phyloP scores from a whole-genome alignment of 169 alveolate species.

The Cryptosporidium andersoni region DNA sequence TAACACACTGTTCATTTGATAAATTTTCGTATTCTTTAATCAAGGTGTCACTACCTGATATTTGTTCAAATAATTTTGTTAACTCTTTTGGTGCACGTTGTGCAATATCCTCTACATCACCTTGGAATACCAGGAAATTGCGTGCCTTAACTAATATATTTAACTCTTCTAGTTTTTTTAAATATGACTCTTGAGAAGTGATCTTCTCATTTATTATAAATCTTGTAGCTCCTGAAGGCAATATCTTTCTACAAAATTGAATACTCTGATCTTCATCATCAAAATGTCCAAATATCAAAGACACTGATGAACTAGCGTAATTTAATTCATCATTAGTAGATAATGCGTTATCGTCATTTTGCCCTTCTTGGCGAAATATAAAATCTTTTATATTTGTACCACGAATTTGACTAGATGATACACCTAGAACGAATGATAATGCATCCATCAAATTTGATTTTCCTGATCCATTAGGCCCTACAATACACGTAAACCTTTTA shows the following conservation, averaged over 20 bases:
- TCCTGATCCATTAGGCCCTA: slow-evolving; percentile 90
- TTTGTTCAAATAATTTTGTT: slow-evolving; percentile 85
- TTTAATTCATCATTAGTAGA: slow-evolving; percentile 56
- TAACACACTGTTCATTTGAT: slow-evolving; percentile 60
- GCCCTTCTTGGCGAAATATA: slow-evolving; percentile 81
- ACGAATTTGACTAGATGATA: slow-evolving; percentile 83
- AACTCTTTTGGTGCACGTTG: slow-evolving; percentile 86
- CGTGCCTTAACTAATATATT: slow-evolving; percentile 78
- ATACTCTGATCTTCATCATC: slow-evolving; percentile 76
- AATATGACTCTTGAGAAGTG: slow-evolving; percentile 78
- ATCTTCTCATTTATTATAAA: slow-evolving; percentile 82
- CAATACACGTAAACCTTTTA: slow-evolving; percentile 83
- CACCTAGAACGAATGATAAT: slow-evolving; percentile 84
- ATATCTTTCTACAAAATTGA: slow-evolving; percentile 82
- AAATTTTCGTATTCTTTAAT: slow-evolving; percentile 71
- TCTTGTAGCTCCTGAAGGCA: slow-evolving; percentile 79
- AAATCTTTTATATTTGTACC: slow-evolving; percentile 87
- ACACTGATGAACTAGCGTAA: background rate
- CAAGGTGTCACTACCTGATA: slow-evolving; percentile 85
- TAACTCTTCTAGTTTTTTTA: slow-evolving; percentile 72
- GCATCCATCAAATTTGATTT: slow-evolving; percentile 89
- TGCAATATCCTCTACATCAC: slow-evolving; percentile 88
- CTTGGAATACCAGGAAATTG: slow-evolving; percentile 87
- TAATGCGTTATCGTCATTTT: slow-evolving; percentile 81
- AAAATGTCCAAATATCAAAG: slow-evolving; percentile 1